These are phyloP conservation scores for Suillus americanus DNA, from an alignment of 768 basidiomycete genomes.

Conservation along the genomic window DNA sequence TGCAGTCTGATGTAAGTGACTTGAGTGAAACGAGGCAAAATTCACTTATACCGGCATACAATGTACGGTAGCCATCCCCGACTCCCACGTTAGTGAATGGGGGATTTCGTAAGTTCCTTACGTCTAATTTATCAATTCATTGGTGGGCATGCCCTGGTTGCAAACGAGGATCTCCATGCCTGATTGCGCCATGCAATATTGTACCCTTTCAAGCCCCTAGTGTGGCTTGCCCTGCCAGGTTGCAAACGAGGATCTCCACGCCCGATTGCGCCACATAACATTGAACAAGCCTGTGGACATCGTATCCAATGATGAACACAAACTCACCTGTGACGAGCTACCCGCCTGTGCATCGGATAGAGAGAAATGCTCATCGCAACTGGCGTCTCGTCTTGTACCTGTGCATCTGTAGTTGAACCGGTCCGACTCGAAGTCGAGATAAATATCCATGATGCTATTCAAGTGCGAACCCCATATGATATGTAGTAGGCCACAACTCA, in stretches of 20 bases:
- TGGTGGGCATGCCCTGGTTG: no score
- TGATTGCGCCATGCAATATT: no score
- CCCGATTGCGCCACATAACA: not conserved
- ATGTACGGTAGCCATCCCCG: not conserved
- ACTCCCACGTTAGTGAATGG: no score
- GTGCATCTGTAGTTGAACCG: not conserved
- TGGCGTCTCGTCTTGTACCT: not conserved
- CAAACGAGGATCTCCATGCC: no score
- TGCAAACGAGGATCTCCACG: no score
- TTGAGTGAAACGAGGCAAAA: not conserved
- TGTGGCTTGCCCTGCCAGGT: no score
- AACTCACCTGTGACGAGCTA: not conserved
- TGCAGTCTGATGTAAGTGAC: slow-evolving; percentile 16
- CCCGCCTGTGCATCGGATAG: not conserved
- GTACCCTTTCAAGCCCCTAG: no score
- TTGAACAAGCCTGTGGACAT: not conserved
- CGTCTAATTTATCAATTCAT: no score
- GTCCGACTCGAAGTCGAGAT: not conserved
- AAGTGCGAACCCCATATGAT: not conserved
- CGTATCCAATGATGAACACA: not conserved
- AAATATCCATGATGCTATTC: not conserved
- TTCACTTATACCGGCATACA: not conserved
- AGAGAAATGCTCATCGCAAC: not conserved
- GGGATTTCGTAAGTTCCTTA: no score
- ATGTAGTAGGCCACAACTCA: not conserved